These are phyloP conservation scores for Penicillium psychrofluorescens DNA, from an alignment of 495 filamentous ascomycete species.

Conservation along the genomic window DNA sequence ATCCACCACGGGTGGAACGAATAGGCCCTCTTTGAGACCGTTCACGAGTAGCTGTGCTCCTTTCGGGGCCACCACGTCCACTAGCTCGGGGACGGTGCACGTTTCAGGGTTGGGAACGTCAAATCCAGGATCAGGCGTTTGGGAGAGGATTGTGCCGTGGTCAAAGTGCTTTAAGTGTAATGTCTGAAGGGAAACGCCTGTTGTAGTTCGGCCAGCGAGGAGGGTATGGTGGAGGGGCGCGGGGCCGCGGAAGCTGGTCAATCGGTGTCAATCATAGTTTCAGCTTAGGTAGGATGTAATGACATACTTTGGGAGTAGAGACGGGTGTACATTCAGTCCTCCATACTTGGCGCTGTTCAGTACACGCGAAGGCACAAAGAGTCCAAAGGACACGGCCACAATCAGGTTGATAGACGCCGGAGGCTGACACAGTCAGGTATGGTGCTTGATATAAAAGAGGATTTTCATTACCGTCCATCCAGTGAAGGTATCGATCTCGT, in stretches of 20 bases:
- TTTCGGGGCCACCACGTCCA: conserved; percentile 29
- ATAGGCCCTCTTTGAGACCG: conserved; percentile 50
- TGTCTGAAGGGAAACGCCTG: conserved; percentile 79
- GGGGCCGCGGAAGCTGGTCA: conserved; percentile 58
- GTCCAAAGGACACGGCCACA: conserved; percentile 91
- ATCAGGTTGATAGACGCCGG: conserved; percentile 69
- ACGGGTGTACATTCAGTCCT: conserved; percentile 91
- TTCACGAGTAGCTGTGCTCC: conserved; percentile 58
- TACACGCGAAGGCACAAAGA: conserved; percentile 74
- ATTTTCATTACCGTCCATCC: conserved; percentile 59
- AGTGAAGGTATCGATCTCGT: conserved; percentile 71
- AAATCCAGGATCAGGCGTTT: conserved; percentile 51
- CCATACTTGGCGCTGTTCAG: conserved; percentile 65
- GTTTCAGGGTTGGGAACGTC: conserved; percentile 36
- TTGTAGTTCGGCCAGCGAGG: conserved; percentile 44
- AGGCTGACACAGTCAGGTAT: conserved; percentile 37
- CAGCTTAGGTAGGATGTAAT: not conserved
- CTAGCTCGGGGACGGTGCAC: conserved; percentile 35
- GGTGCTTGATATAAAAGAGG: not conserved
- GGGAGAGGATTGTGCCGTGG: conserved; percentile 63
- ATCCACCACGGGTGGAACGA: conserved; percentile 52
- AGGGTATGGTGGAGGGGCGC: conserved; percentile 77
- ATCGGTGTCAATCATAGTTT: not conserved
- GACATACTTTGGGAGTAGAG: conserved; percentile 75
- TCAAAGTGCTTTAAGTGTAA: conserved; percentile 71